Base-by-base conservation (phyloP, 2,329 filamentous ascomycete genomes). In the Parascedosporium putredinis region DNA sequence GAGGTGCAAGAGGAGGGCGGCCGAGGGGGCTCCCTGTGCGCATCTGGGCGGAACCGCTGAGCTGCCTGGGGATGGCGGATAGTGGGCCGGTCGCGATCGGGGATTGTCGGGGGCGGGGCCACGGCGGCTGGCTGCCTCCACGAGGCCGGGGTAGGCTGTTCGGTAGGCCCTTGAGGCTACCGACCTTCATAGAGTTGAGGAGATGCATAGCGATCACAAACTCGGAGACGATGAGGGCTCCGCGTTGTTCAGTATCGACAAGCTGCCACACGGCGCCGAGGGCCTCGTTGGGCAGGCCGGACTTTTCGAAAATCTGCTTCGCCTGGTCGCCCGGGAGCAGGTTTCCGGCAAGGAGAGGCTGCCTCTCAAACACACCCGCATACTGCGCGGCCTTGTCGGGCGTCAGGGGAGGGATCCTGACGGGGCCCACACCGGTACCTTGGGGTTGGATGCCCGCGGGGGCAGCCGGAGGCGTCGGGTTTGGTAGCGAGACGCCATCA, bases 121-220 rank as follows among this genome's bases (percentile, higher is more conserved):
- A 58, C 85, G 77, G 55, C 89, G 79, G 45, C 86, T 81, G 7
- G 93, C 93, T 43, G 90, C 91, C 61, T 98, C 93, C 61, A 94
- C 95, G 4, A 98, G 72, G 9, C 84, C 86, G 10, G 87, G 93
- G 93, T 2, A 98, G 76, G 23, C 85, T 79, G 53, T 73, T 84
- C 1, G 93, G 93, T 51, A 97, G 74, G 18, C 78, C 81, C 55
- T 88, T 83, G 64, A 98, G 76, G 25, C 82, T 75, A 20, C 89
- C 86, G 10, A 83, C 85, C 72, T 95, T 95, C 69, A 88, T 88
- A 10, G 89, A 95, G 12, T 88, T 91, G 54, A 98, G 75, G 53
- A 98, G 73, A 65, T 98, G 93, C 93, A 98, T 98, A 43, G 93
- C 93, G 60, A 98, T 94, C 62, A 95, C 86, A 64, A 98, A 98